Base-by-base conservation (phyloP, 2,329 filamentous ascomycete genomes). In the Apiospora koreana region DNA sequence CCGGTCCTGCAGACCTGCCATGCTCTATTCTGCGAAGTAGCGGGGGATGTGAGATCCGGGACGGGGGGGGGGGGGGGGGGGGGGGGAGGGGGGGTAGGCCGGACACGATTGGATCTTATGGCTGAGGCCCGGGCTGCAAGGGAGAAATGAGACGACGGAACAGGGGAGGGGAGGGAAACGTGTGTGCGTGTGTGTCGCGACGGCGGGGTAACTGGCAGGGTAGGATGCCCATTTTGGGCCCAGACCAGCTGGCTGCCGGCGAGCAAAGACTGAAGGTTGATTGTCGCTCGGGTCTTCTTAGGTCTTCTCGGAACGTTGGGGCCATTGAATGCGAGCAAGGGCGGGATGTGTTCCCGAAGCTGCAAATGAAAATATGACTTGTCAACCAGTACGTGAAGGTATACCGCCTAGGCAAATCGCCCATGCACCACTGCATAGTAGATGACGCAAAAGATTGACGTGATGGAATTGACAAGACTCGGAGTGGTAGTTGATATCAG, bases 271-370 rank as follows among this genome's bases (percentile, higher is more conserved):
- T 14, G 31, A 62, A 62, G 18, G 8, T 62, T 35, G 54, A 62
- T 23, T 62, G 54, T 38, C 28, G 31, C 38, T 62, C 31, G 54
- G 18, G 50, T 62, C 54, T 62, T n/a, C 38, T 62, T 21, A 31
- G 18, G 50, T 62, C 54, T 62, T n/a, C 31, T 62, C 54, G 3
- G 12, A 43, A 8, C 28, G 54, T 38, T 38, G 31, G 54, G 54
- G 54, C 31, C 38, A 38, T 62, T 62, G 54, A 62, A 62, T 62
- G 54, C 54, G 54, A 62, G 54, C 54, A 62, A n/a, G 54, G 28
- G 54, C 31, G 54, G 54, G 31, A 62, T 62, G 16, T 12, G 28
- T 38, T 38, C 54, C 54, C 54, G 54, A 62, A 62, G 54, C 18
- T 35, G 31, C 31, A 62, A 38, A 62, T 38, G 31, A 62, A 23